A percentile compares a stretch with the other conserved stretches of the same genome.
Conservation (phyloP, 208 protist genomes). For the Naegleria gruberi region DNA sequence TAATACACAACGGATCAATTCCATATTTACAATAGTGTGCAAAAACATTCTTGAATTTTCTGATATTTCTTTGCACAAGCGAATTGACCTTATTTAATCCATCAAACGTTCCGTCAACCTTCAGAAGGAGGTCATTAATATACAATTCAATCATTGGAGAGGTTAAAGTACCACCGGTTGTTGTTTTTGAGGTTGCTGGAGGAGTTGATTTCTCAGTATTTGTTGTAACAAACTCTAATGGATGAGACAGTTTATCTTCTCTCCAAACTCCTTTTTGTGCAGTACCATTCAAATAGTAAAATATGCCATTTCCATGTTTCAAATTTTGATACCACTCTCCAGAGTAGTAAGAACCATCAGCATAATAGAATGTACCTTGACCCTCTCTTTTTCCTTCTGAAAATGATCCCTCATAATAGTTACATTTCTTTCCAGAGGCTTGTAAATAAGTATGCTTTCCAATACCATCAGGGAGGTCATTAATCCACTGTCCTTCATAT, state of each 20-base stretch:
- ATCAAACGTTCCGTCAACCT: not conserved
- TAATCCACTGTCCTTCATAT: conserved; percentile 32
- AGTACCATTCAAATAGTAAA: conserved; percentile 13
- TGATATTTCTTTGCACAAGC: not conserved
- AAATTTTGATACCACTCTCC: conserved; percentile 29
- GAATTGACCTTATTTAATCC: not conserved
- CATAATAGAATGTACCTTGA: conserved; percentile 28
- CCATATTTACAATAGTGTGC: conserved; percentile 5
- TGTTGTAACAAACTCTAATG: not conserved
- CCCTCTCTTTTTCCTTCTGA: conserved; percentile 45
- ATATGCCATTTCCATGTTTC: conserved; percentile 26
- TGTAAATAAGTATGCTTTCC: conserved; percentile 7
- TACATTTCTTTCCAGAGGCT: conserved; percentile 31
- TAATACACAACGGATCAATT: not conserved
- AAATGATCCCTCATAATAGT: conserved; percentile 62
- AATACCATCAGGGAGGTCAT: conserved; percentile 26
- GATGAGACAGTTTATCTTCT: not conserved
- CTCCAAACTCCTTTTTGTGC: not conserved
- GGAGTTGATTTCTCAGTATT: too few relatives aligned
- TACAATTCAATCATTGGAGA: not conserved
- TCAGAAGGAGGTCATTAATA: not conserved
- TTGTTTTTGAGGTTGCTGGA: not conserved
- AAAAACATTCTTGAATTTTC: not conserved
- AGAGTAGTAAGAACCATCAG: conserved; percentile 34
- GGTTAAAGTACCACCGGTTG: not conserved